Evolutionary conservation across 768 basidiomycete genomes (phyloP), one percentile per base, ranked within the genome.

Genomic region (Trichaptum fuscoviolaceum): DNA sequence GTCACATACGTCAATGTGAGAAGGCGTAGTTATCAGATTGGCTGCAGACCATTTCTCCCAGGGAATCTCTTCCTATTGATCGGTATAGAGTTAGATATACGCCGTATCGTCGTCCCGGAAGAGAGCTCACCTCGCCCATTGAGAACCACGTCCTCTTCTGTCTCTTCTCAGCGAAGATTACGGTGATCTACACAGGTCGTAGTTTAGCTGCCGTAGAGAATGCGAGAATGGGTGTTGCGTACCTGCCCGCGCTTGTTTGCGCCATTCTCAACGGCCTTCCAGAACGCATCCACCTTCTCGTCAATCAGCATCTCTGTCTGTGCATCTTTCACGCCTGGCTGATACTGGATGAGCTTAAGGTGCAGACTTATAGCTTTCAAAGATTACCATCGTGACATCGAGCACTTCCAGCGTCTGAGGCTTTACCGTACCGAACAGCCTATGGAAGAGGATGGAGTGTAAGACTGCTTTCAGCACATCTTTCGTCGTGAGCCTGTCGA

Each of bases 371-470:
- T n/a, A 36, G 35, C 63, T n/a, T 18, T 26, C 1, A 5, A 34
- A 2, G 69, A 86, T 57, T 64, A 92, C 92, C 87, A 95, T 89
- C 0, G 92, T 93, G 24, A 95, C 87, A 74, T 94, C 92, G 12
- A 93, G 81, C 0, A 94, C 87, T 66, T 94, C 92, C 67, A 90
- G 88, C 1, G 83, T 88, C 70, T 84, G 84, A 0, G 93, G 89
- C 70, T 88, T 91, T 58, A 94, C 83, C 0, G 85, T 87, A 2
- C 92, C 93, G 72, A 94, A 92, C 23, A 93, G 80, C 8, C 92
- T 85, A 73, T 95, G 92, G 73, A 95, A 94, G 18, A 94, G 79
- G 62, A 94, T 89, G 0, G 91, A 81, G 71, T 94, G 93, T n/a
- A 95, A 82, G 64, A 93, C 80, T 2, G 86, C 92, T 65, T 83